phyloP scores from a whole-genome alignment of 139 green algal species.

The Penium margaritaceum region DNA sequence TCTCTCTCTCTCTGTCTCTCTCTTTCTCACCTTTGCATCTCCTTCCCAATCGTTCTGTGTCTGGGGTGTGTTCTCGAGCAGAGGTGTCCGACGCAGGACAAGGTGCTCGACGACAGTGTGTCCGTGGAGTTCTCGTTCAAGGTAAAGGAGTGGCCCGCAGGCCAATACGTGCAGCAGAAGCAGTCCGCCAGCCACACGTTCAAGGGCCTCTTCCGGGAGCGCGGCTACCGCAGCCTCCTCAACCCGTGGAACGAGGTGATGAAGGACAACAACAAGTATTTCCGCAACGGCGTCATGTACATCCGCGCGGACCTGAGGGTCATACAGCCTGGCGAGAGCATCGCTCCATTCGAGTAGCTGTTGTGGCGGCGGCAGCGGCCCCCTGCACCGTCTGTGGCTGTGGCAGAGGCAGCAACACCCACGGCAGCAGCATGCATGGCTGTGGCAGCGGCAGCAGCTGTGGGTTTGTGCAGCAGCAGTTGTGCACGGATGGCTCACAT shows the following conservation, averaged over 20 bases:
- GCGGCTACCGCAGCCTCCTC: conserved; percentile 5
- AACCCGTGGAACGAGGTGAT: conserved; percentile 6
- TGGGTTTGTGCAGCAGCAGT: too few species aligned
- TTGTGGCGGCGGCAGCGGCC: too few species aligned
- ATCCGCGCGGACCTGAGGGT: background rate
- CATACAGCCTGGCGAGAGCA: background rate
- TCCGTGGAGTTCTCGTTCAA: background rate
- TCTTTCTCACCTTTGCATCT: background rate
- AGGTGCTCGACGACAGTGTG: background rate
- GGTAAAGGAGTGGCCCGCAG: background rate
- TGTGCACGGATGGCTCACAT: too few species aligned
- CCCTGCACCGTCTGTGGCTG: too few species aligned
- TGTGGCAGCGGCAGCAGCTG: too few species aligned
- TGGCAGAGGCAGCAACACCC: too few species aligned
- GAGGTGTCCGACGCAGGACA: background rate
- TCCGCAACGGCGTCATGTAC: conserved; percentile 2
- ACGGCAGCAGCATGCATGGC: too few species aligned
- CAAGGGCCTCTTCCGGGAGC: conserved; percentile 1
- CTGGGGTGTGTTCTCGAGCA: too few species aligned
- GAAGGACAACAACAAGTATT: background rate
- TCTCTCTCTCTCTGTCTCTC: background rate
- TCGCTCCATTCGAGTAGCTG: background rate
- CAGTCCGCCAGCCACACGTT: conserved; percentile 11
- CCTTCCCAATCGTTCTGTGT: background rate
- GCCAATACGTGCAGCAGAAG: background rate